A percentile compares a stretch with the other conserved stretches of the same genome.
These are phyloP conservation scores for Pyrenophora seminiperda DNA, from an alignment of 2,329 filamentous ascomycete genomes.

Conservation along the genomic window DNA sequence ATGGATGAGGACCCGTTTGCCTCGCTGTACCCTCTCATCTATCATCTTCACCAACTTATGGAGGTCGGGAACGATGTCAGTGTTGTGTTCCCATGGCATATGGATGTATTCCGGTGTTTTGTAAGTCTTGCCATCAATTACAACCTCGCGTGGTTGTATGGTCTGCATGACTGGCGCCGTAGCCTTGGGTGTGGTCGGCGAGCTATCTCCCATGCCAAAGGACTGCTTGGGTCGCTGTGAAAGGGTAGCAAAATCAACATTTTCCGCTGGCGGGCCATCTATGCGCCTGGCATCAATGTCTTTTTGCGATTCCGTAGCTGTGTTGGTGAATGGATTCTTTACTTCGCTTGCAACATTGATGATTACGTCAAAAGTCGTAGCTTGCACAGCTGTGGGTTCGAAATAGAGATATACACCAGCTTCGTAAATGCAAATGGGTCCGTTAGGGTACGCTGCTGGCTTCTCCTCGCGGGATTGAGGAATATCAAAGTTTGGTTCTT, in stretches of 20 bases:
- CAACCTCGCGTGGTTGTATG: constrained; percentile 31
- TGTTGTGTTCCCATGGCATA: constrained; percentile 87
- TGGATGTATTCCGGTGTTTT: constrained; percentile 79
- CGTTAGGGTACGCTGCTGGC: constrained; percentile 80
- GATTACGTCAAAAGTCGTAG: constrained; percentile 77
- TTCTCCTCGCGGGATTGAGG: constrained; percentile 69
- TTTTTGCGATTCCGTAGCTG: constrained; percentile 36
- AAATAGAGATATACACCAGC: constrained; percentile 79
- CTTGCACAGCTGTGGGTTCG: constrained; percentile 79
- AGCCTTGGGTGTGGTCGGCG: constrained; percentile 59
- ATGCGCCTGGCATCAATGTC: constrained; percentile 45
- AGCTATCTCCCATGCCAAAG: constrained; percentile 40
- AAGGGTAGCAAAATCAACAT: constrained; percentile 44
- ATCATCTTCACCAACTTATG: constrained; percentile 77
- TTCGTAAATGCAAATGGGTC: constrained; percentile 80
- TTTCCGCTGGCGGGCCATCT: constrained; percentile 44
- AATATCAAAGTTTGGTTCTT: constrained; percentile 58
- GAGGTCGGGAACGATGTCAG: constrained; percentile 78
- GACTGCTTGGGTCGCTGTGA: constrained; percentile 33
- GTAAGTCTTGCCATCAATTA: constrained; percentile 33
- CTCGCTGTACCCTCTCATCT: constrained; percentile 70
- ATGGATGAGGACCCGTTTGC: constrained; percentile 80
- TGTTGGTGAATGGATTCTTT: constrained; percentile 68
- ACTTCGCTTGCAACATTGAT: constrained; percentile 86
- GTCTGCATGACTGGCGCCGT: constrained; percentile 52